phyloP scores from a whole-genome alignment of 768 basidiomycete species.

The Sarcomyxa edulis region DNA sequence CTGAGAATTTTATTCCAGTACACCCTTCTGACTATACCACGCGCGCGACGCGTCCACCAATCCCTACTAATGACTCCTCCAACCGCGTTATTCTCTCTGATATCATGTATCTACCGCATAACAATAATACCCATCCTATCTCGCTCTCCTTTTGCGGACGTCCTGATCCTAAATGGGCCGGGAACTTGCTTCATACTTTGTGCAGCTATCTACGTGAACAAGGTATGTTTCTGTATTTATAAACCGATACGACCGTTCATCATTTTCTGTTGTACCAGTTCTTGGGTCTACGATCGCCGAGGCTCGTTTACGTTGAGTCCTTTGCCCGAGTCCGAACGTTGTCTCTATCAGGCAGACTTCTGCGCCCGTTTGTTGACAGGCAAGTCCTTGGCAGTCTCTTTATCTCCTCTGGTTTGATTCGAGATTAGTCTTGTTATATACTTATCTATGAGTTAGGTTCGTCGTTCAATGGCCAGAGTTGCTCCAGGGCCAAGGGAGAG shows the following conservation, averaged over 20 bases:
- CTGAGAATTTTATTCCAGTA: conserved; percentile 27
- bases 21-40: conserved; percentile 65
- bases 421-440: conserved; percentile 6
- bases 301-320: conserved; percentile 85
- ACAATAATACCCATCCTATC: conserved; percentile 45
- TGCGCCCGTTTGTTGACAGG: conserved; percentile 82
- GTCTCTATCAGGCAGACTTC: conserved; percentile 79
- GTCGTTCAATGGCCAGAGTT: conserved; percentile 86
- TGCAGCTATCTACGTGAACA: conserved; percentile 61
- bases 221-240: conserved; percentile 40
- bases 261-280: conserved; percentile 41
- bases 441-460: conserved; percentile 44
- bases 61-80: conserved; percentile 62
- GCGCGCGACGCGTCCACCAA: conserved; percentile 87
- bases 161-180: conserved; percentile 89
- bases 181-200: conserved; percentile 88
- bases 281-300: conserved; percentile 65
- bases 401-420: too few relatives aligned
- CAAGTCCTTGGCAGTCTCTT: conserved; percentile 20
- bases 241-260: conserved; percentile 8
- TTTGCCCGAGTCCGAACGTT: conserved; percentile 83
- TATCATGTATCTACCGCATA: conserved; percentile 56
- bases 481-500: conserved; percentile 31
- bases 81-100: conserved; percentile 58
- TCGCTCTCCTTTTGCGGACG: conserved; percentile 48